These are phyloP conservation scores for Diaporthe longicolla DNA, from an alignment of 2,329 filamentous ascomycete genomes.

Conservation along the genomic window DNA sequence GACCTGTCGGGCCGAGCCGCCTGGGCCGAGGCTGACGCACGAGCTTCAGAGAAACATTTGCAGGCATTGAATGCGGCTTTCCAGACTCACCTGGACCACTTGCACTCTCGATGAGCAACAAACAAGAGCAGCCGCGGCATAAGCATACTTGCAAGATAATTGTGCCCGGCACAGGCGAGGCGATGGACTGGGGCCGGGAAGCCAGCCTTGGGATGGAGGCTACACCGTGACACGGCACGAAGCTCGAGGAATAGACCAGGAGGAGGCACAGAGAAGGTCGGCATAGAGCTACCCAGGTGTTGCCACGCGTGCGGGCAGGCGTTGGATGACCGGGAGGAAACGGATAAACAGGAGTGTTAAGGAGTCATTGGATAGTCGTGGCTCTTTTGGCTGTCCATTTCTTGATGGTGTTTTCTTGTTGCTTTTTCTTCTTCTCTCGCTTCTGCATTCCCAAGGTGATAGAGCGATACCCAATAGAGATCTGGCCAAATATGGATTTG, in stretches of 20 bases:
- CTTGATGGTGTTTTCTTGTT: not conserved
- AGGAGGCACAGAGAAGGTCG: not conserved
- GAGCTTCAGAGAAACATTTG: constrained; percentile 35
- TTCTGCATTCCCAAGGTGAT: not conserved
- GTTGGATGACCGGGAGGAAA: not conserved
- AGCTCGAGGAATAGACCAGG: not conserved
- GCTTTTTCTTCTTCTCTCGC: not conserved
- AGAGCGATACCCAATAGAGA: constrained; percentile 34
- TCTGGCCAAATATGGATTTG: not conserved
- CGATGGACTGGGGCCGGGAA: not conserved
- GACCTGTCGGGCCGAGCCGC: not conserved
- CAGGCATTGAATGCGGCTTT: constrained; percentile 40
- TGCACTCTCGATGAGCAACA: constrained; percentile 26
- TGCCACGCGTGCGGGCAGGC: constrained; percentile 17
- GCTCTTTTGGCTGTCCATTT: not conserved
- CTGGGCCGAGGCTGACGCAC: not conserved
- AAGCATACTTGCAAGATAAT: not conserved
- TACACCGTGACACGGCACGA: not conserved
- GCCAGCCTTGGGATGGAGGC: not conserved
- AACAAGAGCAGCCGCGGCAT: not conserved
- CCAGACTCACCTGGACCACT: constrained; percentile 30
- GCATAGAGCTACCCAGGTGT: not conserved
- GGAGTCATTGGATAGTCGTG: not conserved
- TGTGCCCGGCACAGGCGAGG: not conserved
- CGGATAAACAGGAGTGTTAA: not conserved